phyloP scores from a whole-genome alignment of 2,329 filamentous ascomycete species.

The Paraphaeosphaeria sporulosa region DNA sequence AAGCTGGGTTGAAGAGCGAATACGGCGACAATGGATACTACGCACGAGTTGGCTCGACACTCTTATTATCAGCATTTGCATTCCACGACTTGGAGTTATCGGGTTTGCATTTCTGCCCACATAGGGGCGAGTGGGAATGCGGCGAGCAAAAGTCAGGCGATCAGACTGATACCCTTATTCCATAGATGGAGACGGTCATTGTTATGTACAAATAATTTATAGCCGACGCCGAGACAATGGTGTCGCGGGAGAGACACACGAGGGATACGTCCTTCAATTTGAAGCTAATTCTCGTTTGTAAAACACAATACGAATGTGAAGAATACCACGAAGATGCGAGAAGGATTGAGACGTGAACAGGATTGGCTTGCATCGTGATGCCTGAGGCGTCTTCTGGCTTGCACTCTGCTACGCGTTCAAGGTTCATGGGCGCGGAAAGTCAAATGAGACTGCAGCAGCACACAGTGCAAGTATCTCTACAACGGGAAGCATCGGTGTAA shows the following conservation, averaged over 20 bases:
- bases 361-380: not conserved
- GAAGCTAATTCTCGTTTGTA: constrained; percentile 12
- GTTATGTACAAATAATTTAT: constrained; percentile 3
- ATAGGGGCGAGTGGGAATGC: not conserved
- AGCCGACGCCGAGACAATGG: not conserved
- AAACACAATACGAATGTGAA: constrained; percentile 15
- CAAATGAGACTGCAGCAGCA: too few species aligned
- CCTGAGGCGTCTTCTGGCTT: not conserved
- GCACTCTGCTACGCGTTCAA: not conserved
- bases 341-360: too few species aligned
- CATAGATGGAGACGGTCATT: constrained; percentile 2
- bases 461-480: too few species aligned
- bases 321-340: not conserved
- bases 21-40: not conserved
- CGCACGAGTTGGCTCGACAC: not conserved
- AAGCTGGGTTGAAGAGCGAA: constrained; percentile 63
- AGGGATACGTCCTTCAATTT: not conserved
- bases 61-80: not conserved
- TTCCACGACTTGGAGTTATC: not conserved
- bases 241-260: not conserved
- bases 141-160: constrained; percentile 8
- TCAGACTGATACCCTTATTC: constrained; percentile 28
- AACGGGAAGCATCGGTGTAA: too few species aligned
- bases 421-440: too few species aligned
- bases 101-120: not conserved